phyloP scores from a whole-genome alignment of 495 filamentous ascomycete genomes.

The Penicillium cinerascens region DNA sequence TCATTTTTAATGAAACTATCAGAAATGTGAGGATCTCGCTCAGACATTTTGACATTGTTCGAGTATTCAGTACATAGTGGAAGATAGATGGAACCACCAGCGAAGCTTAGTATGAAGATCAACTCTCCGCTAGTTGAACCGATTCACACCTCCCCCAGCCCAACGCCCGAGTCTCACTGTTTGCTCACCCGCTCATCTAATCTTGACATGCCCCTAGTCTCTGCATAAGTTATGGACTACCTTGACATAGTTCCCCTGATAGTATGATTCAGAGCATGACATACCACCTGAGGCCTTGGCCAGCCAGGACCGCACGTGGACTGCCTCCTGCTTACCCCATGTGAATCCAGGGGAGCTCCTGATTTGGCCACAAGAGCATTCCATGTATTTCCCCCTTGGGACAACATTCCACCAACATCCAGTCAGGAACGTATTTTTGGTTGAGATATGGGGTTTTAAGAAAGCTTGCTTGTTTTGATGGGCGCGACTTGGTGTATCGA shows the following conservation, averaged over 20 bases:
- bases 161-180: too few relatives aligned
- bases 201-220: background rate
- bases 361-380: slow-evolving; percentile 12
- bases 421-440: background rate
- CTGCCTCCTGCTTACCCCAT: slow-evolving; percentile 13
- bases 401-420: background rate
- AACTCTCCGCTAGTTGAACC: background rate
- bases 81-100: background rate
- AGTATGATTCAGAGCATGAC: background rate
- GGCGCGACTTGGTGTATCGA: too few relatives aligned
- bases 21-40: background rate
- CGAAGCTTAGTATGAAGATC: background rate
- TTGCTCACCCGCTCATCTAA: background rate
- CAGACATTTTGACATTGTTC: background rate
- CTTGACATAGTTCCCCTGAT: background rate
- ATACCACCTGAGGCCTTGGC: background rate
- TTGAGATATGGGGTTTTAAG: background rate
- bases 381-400: background rate
- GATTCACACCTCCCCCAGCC: background rate
- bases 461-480: background rate
- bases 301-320: slow-evolving; percentile 10
- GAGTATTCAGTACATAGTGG: too few relatives aligned
- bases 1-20: background rate
- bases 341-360: slow-evolving; percentile 6
- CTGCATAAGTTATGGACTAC: too few relatives aligned